Percentiles rank a stretch among this genome's conserved stretches.
These are phyloP conservation scores for Hibiscus syriacus DNA, from an alignment of 345 rosid genomes.

Conservation along the genomic window DNA sequence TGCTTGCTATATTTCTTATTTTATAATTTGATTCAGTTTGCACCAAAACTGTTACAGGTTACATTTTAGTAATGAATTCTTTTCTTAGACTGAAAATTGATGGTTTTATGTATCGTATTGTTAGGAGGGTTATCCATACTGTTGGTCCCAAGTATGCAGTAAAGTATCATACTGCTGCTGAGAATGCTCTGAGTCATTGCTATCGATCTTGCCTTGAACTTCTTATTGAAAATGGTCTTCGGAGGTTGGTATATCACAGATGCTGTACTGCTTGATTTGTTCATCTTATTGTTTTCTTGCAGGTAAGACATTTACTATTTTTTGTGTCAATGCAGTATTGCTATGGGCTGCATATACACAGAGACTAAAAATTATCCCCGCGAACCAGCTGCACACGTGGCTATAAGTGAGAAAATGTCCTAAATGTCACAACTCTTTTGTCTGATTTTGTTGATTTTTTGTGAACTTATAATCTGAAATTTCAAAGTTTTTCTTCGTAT, in stretches of 20 bases:
- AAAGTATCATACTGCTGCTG: conserved; percentile 97
- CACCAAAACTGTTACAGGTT: not conserved
- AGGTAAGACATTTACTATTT: conserved; percentile 22
- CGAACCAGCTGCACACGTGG: conserved; percentile 97
- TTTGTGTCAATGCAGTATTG: conserved; percentile 57
- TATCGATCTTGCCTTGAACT: conserved; percentile 93
- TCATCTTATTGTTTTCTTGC: not conserved
- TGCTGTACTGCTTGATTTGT: conserved; percentile 1
- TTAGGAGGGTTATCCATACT: conserved; percentile 82
- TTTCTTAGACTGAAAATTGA: not conserved
- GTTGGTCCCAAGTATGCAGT: conserved; percentile 99
- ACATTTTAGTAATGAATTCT: not conserved
- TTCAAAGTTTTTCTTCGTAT: not conserved
- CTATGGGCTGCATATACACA: conserved; percentile 86
- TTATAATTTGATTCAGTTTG: conserved; percentile 5
- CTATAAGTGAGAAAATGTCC: conserved; percentile 67
- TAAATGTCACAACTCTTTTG: not conserved
- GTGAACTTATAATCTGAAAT: not conserved
- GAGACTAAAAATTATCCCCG: conserved; percentile 96
- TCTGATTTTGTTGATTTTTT: not conserved
- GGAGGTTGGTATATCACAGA: conserved; percentile 44
- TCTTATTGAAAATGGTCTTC: conserved; percentile 77
- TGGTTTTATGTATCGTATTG: conserved; percentile 6
- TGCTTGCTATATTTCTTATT: not conserved
- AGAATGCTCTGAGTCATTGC: conserved; percentile 98